Base-by-base conservation (phyloP, 768 basidiomycete genomes). In the Boletus sp. region DNA sequence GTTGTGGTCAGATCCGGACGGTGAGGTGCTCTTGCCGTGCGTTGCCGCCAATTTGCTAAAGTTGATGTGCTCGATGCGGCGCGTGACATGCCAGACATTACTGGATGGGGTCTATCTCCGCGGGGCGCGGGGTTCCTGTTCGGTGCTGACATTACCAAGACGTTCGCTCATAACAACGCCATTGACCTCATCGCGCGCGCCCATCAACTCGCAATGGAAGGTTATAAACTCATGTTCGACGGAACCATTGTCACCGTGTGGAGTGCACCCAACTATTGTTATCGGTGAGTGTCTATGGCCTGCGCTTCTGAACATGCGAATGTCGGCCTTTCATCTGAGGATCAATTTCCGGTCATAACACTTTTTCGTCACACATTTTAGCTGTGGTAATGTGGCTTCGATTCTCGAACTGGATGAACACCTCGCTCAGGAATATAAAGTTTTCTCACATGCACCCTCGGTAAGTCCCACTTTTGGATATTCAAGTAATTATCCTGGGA, bases 1-100 rank as follows among this genome's bases (percentile, higher is more conserved):
- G 2, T 77, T 98, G n/a, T 98, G 96, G 96, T 97, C 95, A 55
- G 96, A 98, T 77, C 96, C 96, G 42, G 96, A 98, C 70, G 95
- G 94, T 94, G 52, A 60, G 67, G 56, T 14, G 61, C 40, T 49
- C 55, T 30, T 29, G 17, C 47, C 21, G 33, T 45, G 53, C 39
- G n/a, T 54, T 51, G 55, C 38, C 41, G 45, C 52, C 41, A 50
- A 29, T 23, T 47, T 48, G 61, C 65, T 54, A 60, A 62, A 45
- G 25, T 47, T 38, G 38, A 74, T 60, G 75, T 48, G 34, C 51
- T 56, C 52, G 29, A 50, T 50, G 48, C 34, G 50, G 52, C 34
- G 33, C 52, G 27, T 37, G 47, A 15, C 15, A 19, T 27, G 42
- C 35, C 15, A 88, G 95, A 98, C 65, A 95, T 97, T 53, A 77